Base-by-base conservation (phyloP, 208 protist genomes). In the Acanthamoeba triangularis region DNA sequence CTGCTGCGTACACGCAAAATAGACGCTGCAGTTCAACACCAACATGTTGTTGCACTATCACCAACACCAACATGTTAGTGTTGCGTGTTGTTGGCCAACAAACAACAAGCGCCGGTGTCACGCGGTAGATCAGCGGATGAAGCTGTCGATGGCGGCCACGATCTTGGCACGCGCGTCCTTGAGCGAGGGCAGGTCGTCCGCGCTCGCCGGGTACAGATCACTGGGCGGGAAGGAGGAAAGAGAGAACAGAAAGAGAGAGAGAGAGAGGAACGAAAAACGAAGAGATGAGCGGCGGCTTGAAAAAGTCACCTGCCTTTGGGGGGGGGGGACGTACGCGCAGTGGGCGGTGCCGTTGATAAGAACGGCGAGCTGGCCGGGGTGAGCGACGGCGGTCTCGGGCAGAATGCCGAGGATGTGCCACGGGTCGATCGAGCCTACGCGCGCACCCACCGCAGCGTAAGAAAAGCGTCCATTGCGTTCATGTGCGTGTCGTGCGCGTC, bases 271-370 rank as follows among this genome's bases (percentile, higher is more conserved):
- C 20, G 72, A 80, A 23, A 7, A 49, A 61, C 33, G 56, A 20
- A 67, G 18, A 61, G 56, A 61, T 63, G 33, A 44, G 37, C 1
- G 41, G 41, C 41, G 41, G 28, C 7, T n/a, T n/a, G n/a, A 41
- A 41, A 41, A 7, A 47, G 11, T 47, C 5, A 47, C 41, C 5
- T 47, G 2, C 1, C 1, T 47, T 47, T 2, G 5, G 13, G 54
- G 16, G 49, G 18, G 63, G 49, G 33, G 41, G 3, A 37, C 59
- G 59, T 72, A 91, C 61, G 59, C 52, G 61, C 61, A 91, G 59
- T 91, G 84, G 23, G 59, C 84, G 52, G 61, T 74, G 84, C 49
- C 84, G 84, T 91, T 91, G 84, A 91, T 63, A 35, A 67, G 52
- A 10, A 72, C 35, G 84, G 59, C 61, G 28, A 74, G 61, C 52